Evolutionary conservation across 768 basidiomycete genomes (phyloP).

Genomic region (Kwoniella sp.): DNA sequence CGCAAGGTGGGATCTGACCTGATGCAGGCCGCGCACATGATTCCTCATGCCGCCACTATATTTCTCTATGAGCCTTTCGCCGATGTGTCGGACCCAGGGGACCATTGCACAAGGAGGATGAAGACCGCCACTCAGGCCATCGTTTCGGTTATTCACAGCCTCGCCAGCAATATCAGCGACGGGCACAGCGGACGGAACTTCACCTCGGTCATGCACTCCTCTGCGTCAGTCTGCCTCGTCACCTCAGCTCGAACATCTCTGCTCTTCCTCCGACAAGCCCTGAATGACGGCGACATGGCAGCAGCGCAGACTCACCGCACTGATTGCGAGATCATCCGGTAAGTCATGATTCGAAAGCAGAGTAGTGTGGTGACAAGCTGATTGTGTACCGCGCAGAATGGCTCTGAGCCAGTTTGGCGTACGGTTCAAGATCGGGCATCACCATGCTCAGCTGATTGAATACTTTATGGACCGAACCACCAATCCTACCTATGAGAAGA

Average conservation of each 20-base stretch:
- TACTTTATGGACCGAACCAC: slow-evolving; percentile 44
- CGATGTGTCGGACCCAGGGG: slow-evolving; percentile 31
- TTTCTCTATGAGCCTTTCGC: slow-evolving; percentile 43
- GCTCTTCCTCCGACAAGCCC: slow-evolving; percentile 35
- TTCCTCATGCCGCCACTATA: slow-evolving; percentile 38
- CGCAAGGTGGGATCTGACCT: background rate
- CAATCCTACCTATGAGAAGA: slow-evolving; percentile 35
- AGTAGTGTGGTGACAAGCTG: too few relatives aligned
- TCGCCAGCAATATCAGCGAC: slow-evolving; percentile 16
- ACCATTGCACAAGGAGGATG: slow-evolving; percentile 27
- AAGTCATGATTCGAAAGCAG: too few relatives aligned
- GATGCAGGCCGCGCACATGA: slow-evolving; percentile 37
- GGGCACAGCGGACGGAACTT: slow-evolving; percentile 10
- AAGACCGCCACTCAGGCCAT: slow-evolving; percentile 29
- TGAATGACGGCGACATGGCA: slow-evolving; percentile 25
- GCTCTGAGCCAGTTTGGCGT: slow-evolving; percentile 31
- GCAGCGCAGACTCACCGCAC: slow-evolving; percentile 24
- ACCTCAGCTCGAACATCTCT: slow-evolving; percentile 39
- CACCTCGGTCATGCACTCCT: slow-evolving; percentile 35
- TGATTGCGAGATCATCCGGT: slow-evolving; percentile 39
- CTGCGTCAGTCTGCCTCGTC: slow-evolving; percentile 36
- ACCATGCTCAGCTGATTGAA: slow-evolving; percentile 42
- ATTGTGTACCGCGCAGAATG: slow-evolving; percentile 20
- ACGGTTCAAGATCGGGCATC: slow-evolving; percentile 41
- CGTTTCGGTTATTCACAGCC: slow-evolving; percentile 34